A percentile compares a stretch with the other conserved stretches of the same genome.
These are phyloP conservation scores for Suillus plorans DNA, from an alignment of 768 basidiomycete genomes.

Conservation along the genomic window DNA sequence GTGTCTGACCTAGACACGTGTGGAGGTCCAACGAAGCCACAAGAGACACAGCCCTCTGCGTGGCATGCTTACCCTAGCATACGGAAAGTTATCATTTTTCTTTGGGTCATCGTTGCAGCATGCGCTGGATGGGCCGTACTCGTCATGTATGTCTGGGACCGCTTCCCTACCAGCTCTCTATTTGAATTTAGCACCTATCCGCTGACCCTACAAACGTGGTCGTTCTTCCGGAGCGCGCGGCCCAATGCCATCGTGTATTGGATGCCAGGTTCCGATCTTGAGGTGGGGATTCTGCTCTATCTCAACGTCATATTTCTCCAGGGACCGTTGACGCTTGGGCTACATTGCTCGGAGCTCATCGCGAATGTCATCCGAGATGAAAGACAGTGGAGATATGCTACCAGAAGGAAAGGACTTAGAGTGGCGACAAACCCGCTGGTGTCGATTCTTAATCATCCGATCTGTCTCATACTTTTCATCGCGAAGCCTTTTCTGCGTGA, in stretches of 20 bases:
- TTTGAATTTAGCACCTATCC: too few species aligned
- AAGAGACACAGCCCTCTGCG: constrained; percentile 23
- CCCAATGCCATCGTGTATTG: constrained; percentile 22
- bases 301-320: constrained; percentile 24
- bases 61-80: constrained; percentile 26
- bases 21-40: constrained; percentile 16
- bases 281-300: constrained; percentile 25
- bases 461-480: constrained; percentile 16
- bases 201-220: constrained; percentile 13
- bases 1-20: constrained; percentile 10
- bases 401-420: constrained; percentile 14
- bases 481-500: constrained; percentile 28
- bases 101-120: constrained; percentile 22
- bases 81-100: constrained; percentile 17
- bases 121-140: constrained; percentile 25
- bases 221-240: constrained; percentile 24
- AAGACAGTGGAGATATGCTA: constrained; percentile 23
- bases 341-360: constrained; percentile 29
- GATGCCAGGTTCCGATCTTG: constrained; percentile 18
- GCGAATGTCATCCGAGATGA: constrained; percentile 30
- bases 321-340: constrained; percentile 27
- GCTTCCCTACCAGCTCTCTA: too few species aligned
- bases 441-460: constrained; percentile 17
- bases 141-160: background rate
- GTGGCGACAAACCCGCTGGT: constrained; percentile 20